Conservation (phyloP, 495 filamentous ascomycete genomes). For the Podospora comata region DNA sequence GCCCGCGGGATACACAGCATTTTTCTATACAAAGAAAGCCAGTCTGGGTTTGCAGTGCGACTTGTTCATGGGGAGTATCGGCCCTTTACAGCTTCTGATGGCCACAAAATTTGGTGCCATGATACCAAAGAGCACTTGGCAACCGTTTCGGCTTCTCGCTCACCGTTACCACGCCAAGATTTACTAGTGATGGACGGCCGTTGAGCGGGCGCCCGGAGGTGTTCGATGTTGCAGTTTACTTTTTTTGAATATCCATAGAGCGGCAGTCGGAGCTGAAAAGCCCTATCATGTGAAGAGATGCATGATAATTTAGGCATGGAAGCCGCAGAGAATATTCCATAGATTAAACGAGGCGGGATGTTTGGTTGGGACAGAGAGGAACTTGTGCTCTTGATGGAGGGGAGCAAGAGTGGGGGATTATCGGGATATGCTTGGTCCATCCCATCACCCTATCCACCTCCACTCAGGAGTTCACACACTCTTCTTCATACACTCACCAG, state of each 20-base stretch:
- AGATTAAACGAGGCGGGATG: neutral
- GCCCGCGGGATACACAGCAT: neutral
- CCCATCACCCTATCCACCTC: neutral
- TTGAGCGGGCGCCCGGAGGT: neutral
- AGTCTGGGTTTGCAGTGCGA: constrained; percentile 3
- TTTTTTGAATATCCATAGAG: neutral
- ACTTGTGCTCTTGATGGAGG: neutral
- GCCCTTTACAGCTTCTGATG: constrained; percentile 6
- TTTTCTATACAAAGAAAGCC: neutral
- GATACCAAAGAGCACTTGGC: neutral
- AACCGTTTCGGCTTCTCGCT: neutral
- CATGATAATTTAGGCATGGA: constrained; percentile 7
- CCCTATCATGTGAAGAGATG: neutral
- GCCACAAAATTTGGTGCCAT: constrained; percentile 7
- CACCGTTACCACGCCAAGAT: neutral
- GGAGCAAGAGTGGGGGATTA: neutral
- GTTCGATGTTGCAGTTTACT: neutral
- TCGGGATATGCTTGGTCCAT: neutral
- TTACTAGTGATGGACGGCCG: neutral
- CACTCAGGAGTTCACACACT: neutral
- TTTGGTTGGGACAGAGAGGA: neutral
- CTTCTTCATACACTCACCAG: neutral
- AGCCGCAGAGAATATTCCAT: constrained; percentile 9
- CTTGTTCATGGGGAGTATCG: neutral
- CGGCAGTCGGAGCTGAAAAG: neutral